Base-by-base conservation (phyloP, 345 rosid genomes). In the Eucalyptus cladocalyx region DNA sequence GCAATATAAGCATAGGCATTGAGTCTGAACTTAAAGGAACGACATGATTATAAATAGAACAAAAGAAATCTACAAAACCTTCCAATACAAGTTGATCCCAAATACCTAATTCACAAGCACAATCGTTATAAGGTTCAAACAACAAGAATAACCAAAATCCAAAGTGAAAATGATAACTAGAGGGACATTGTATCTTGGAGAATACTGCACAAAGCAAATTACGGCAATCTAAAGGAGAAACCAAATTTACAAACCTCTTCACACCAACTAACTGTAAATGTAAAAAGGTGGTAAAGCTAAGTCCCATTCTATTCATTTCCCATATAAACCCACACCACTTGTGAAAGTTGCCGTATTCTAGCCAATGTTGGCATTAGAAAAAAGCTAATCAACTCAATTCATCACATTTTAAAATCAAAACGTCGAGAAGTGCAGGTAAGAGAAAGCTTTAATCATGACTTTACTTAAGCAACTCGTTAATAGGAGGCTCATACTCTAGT, bases 1-100 rank as follows among this genome's bases (percentile, higher is more conserved):
- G 56, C 10, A 53, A 53, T 53, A 0, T 53, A 53, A 53, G 0
- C 0, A 53, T 53, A 0, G 56, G 56, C 24, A 53, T 53, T 3
- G 56, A 53, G 56, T 53, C 23, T 53, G 24, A 53, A 53, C 56
- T 53, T 53, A 53, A 19, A 53, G 24, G 56, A 53, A 53, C 56
- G 24, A 53, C 56, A 53, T 19, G 56, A 0, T 53, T 53, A 53
- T 24, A 19, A 0, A 24, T 53, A 53, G 1, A 19, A 53, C 56
- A 53, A 53, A 53, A 53, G 56, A 53, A 53, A 53, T 53, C 10
- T 56, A 0, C 12, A 56, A 56, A 56, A 56, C 28, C 62, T 56
- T 24, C 30, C 30, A 1, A 2, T 4, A 56, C 62, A 23, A 56
- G 62, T 56, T 56, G 62, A 56, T 76, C 47, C 47, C 24, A 21